A percentile compares a stretch with the other conserved stretches of the same genome.
Evolutionary conservation across 2,329 filamentous ascomycete species (phyloP).

Genomic region (Eutypella sp.): DNA sequence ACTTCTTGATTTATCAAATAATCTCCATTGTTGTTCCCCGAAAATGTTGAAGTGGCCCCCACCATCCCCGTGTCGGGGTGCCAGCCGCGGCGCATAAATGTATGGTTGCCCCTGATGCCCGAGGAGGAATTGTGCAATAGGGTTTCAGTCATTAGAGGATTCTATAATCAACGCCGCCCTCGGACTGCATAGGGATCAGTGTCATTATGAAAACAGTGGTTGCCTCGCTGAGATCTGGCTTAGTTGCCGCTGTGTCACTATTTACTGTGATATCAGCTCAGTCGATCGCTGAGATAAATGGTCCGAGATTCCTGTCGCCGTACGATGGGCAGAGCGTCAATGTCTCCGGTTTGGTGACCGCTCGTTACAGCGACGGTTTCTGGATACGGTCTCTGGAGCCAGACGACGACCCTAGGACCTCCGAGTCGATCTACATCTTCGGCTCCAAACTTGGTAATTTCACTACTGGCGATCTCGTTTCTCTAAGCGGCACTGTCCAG

Average conservation of each 20-base stretch:
- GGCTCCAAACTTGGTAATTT: constrained; percentile 49
- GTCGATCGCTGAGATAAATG: constrained; percentile 61
- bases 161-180: not conserved
- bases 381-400: constrained; percentile 58
- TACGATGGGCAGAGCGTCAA: constrained; percentile 52
- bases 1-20: not conserved
- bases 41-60: not conserved
- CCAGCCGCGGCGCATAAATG: not conserved
- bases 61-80: not conserved
- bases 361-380: constrained; percentile 56
- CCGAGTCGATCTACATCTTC: constrained; percentile 63
- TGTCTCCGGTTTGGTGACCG: constrained; percentile 60
- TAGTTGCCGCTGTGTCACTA: not conserved
- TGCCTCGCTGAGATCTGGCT: not conserved
- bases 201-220: not conserved
- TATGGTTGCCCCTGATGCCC: not conserved
- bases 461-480: constrained; percentile 52
- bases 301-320: constrained; percentile 58
- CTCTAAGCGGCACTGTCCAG: constrained; percentile 52
- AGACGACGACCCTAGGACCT: constrained; percentile 51
- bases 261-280: constrained; percentile 9
- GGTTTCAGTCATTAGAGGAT: not conserved
- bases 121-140: no score
- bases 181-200: not conserved
- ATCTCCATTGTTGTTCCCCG: not conserved